Evolutionary conservation across 768 basidiomycete species (phyloP).

Genomic region (Trametes elegans): DNA sequence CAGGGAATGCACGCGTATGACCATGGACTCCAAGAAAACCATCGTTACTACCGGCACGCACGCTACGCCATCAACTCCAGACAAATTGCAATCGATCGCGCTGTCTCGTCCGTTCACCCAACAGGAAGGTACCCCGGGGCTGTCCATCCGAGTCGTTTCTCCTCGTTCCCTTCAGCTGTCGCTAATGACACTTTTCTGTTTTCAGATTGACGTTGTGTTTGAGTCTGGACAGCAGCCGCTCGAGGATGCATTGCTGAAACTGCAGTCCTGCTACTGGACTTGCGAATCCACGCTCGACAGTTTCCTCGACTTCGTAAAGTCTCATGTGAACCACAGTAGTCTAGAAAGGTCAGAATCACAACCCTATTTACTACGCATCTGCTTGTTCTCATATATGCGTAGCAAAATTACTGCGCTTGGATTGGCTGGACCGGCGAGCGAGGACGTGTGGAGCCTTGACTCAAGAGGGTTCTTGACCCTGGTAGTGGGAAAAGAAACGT

Average conservation of each 20-base stretch:
- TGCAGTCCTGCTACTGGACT: constrained; percentile 46
- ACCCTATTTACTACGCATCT: background rate
- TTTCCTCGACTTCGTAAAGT: constrained; percentile 37
- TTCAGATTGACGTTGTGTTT: constrained; percentile 63
- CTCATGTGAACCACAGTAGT: constrained; percentile 27
- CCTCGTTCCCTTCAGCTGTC: background rate
- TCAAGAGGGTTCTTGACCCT: constrained; percentile 58
- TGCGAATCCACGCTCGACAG: constrained; percentile 43
- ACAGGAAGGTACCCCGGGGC: constrained; percentile 44
- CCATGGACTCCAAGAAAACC: background rate
- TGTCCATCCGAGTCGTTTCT: background rate
- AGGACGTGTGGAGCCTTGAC: constrained; percentile 73
- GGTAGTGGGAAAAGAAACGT: constrained; percentile 52
- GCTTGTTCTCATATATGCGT: background rate
- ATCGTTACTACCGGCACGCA: background rate
- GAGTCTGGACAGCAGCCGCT: constrained; percentile 44
- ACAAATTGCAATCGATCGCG: background rate
- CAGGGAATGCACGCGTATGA: background rate
- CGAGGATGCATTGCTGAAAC: constrained; percentile 37
- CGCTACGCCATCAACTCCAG: background rate
- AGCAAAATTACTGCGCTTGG: constrained; percentile 23
- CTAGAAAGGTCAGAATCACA: constrained; percentile 27
- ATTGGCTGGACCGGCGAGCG: constrained; percentile 22
- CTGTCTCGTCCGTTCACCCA: constrained; percentile 46
- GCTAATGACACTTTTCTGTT: background rate